Percentiles rank a stretch among this genome's conserved stretches.
phyloP scores from a whole-genome alignment of 1,139 yeast genomes.

The Yamadazyma blattariae region DNA sequence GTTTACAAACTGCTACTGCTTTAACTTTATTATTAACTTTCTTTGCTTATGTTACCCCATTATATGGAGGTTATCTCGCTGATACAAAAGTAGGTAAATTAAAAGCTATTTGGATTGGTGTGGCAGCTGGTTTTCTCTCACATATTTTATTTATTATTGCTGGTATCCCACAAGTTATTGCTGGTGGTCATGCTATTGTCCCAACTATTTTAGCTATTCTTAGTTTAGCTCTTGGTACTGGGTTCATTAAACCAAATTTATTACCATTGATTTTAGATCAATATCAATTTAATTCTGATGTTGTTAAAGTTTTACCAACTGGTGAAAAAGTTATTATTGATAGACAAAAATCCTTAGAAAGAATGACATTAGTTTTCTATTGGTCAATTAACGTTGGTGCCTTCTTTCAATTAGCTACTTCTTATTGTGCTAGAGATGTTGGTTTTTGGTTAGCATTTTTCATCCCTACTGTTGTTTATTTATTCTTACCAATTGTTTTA shows the following conservation, averaged over 20 bases:
- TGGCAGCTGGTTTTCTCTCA: slow-evolving; percentile 33
- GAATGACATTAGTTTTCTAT: slow-evolving; percentile 75
- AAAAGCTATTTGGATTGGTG: slow-evolving; percentile 42
- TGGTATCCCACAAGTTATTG: slow-evolving; percentile 35
- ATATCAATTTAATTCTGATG: slow-evolving; percentile 52
- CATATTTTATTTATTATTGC: slow-evolving; percentile 41
- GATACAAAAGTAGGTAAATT: slow-evolving; percentile 42
- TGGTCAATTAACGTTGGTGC: slow-evolving; percentile 82
- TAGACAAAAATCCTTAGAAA: slow-evolving; percentile 67
- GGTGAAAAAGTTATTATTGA: slow-evolving; percentile 73
- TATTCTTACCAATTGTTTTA: slow-evolving; percentile 47
- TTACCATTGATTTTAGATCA: slow-evolving; percentile 52
- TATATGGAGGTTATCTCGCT: slow-evolving; percentile 43
- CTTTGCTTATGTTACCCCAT: slow-evolving; percentile 42
- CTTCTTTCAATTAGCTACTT: slow-evolving; percentile 72
- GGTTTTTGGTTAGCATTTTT: slow-evolving; percentile 80
- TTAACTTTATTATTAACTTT: slow-evolving; percentile 37
- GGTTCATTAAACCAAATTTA: slow-evolving; percentile 50
- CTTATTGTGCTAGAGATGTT: slow-evolving; percentile 63
- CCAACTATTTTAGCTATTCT: slow-evolving; percentile 36
- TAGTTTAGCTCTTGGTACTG: slow-evolving; percentile 42
- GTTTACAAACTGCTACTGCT: slow-evolving; percentile 39
- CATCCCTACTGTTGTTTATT: slow-evolving; percentile 51
- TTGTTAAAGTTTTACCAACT: slow-evolving; percentile 52
- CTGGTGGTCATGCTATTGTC: slow-evolving; percentile 31